Percentiles rank a stretch among this genome's conserved stretches.
Evolutionary conservation across 768 basidiomycete genomes (phyloP).

Genomic region (Collybia sordida): DNA sequence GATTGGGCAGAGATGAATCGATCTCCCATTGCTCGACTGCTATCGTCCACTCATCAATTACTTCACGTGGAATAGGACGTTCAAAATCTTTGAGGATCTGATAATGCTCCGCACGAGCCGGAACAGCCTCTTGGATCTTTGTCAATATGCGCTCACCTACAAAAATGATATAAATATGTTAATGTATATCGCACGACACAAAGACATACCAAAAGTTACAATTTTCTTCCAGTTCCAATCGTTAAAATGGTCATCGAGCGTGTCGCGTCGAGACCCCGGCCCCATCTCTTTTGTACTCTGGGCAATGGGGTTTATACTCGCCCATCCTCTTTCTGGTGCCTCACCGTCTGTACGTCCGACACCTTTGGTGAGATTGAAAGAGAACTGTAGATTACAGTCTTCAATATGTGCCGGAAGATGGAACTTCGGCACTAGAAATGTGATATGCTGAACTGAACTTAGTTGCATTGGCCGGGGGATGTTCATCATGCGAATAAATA

Average conservation of each 20-base stretch:
- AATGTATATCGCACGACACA: not conserved
- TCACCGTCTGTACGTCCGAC: too few species aligned
- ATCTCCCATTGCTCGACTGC: constrained; percentile 8
- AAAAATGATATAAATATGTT: not conserved
- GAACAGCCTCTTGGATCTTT: constrained; percentile 11
- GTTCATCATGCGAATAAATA: not conserved
- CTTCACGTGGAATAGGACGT: not conserved
- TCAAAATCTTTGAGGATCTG: constrained; percentile 8
- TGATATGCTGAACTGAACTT: not conserved
- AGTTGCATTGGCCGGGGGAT: not conserved
- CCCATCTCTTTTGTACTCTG: not conserved
- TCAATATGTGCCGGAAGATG: not conserved
- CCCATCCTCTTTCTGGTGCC: not conserved
- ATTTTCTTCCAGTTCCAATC: constrained; percentile 27
- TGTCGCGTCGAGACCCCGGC: not conserved
- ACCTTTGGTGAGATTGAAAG: too few species aligned
- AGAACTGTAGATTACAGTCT: not conserved
- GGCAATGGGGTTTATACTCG: not conserved
- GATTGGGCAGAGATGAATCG: constrained; percentile 8
- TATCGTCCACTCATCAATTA: constrained; percentile 2
- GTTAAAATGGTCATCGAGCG: constrained; percentile 9
- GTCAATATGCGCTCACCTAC: constrained; percentile 1
- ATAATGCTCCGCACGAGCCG: constrained; percentile 4
- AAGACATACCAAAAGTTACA: constrained; percentile 10
- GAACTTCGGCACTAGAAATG: not conserved